Evolutionary conservation across 148 eudicot genomes (phyloP).

Genomic region (Camellia lanceoleosa): DNA sequence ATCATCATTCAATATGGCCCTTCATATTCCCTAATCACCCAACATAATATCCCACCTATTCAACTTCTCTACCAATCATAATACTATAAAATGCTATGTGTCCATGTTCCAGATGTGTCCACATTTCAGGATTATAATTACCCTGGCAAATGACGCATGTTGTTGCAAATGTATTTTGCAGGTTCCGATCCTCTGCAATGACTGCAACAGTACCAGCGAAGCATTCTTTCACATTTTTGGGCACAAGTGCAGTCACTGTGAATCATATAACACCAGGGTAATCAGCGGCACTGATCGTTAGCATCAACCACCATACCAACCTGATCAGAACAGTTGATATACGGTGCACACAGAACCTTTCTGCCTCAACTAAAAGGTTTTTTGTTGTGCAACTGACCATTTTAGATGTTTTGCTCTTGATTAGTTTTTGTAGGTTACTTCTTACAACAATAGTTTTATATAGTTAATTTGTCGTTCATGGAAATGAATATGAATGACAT

Average conservation of each 20-base stretch:
- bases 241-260: slow-evolving; percentile 74
- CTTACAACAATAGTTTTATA: too few relatives aligned
- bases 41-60: too few relatives aligned
- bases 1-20: too few relatives aligned
- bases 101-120: too few relatives aligned
- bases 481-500: too few relatives aligned
- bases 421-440: background rate
- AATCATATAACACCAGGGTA: slow-evolving; percentile 80
- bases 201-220: slow-evolving; percentile 61
- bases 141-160: background rate
- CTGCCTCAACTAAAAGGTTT: background rate
- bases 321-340: slow-evolving; percentile 18
- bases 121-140: background rate
- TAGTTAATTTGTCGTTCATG: too few relatives aligned
- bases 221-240: slow-evolving; percentile 74
- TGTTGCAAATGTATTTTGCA: slow-evolving; percentile 24
- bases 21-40: too few relatives aligned
- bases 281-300: slow-evolving; percentile 21
- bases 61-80: too few relatives aligned
- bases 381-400: background rate
- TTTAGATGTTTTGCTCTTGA: background rate
- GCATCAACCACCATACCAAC: slow-evolving; percentile 16
- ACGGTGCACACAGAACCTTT: background rate
- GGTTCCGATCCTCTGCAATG: slow-evolving; percentile 78
- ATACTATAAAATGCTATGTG: too few relatives aligned